Base-by-base conservation (phyloP, 1,284 basidiomycete genomes). In the Marasmius fiardii region DNA sequence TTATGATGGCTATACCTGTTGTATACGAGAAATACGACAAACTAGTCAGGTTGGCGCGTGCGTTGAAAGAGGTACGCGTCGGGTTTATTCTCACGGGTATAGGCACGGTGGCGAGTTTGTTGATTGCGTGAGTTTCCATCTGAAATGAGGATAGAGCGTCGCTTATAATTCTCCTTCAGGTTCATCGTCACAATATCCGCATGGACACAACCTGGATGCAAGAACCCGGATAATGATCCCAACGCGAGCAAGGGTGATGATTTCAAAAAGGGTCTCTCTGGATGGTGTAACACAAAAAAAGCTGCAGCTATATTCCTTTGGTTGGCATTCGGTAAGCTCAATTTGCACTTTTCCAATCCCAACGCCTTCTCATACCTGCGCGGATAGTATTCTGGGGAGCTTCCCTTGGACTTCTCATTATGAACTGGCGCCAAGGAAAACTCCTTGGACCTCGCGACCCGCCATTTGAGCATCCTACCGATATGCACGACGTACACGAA, bases 281-380 rank as follows among this genome's bases (percentile, higher is more conserved):
- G 87, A 1, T 95, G 90, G 89, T 96, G 93, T 70, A 83, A 78
- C 60, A 95, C 93, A 6, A 95, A 95, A 74, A 93, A 92, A 65
- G 93, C 93, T 3, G 90, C 81, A 0, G 82, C 83, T 6, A 82
- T 94, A 53, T 95, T 96, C 71, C 88, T 93, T 67, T 95, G 93
- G 93, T 69, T 93, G n/a, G 75, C 81, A 1, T 88, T 90, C 54
- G 78, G 87, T 88, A 54, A 24, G 71, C 61, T 20, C 28, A 43
- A 39, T 44, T 20, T 21, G 18, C 33, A 14, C 43, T 55, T 12
- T 41, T 11, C 31, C 16, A 43, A 8, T 43, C 61, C 24, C 58
- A 47, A 33, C 41, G 4, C 44, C 55, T n/a, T 60, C 43, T 53
- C 34, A 58, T 37, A 51, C 51, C 16, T 39, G 52, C 33, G 37